Evolutionary conservation across 257 asterid genomes (phyloP).

Genomic region (Fraxinus americana): DNA sequence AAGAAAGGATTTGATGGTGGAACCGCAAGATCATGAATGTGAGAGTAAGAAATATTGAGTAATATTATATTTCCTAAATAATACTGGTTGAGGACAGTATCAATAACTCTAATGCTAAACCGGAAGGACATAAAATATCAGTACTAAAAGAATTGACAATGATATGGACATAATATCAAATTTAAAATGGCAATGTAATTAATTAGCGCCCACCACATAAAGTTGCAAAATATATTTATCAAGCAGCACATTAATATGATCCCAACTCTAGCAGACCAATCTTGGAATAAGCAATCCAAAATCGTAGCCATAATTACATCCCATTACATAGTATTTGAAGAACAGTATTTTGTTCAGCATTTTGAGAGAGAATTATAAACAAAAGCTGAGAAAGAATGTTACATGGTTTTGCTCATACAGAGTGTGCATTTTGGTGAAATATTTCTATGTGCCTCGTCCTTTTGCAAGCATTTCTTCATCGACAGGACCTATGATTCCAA

Average conservation of each 20-base stretch:
- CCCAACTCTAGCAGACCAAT: too few relatives aligned
- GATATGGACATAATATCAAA: too few relatives aligned
- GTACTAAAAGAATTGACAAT: too few relatives aligned
- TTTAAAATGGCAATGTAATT: too few relatives aligned
- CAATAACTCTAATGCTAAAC: background rate
- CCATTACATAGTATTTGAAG: background rate
- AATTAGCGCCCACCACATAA: too few relatives aligned
- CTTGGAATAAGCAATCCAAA: too few relatives aligned
- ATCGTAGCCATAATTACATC: background rate
- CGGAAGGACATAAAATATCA: too few relatives aligned
- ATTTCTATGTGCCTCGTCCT: constrained; percentile 84
- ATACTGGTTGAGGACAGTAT: background rate
- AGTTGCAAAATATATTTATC: too few relatives aligned
- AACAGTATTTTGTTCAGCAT: background rate
- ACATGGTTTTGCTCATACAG: constrained; percentile 95
- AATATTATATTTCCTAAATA: background rate
- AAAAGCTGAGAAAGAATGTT: constrained; percentile 11
- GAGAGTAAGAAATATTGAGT: background rate
- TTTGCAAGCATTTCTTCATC: constrained; percentile 87
- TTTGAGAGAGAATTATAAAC: background rate
- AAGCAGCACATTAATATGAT: too few relatives aligned
- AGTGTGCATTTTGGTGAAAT: constrained; percentile 89
- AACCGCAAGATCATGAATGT: background rate
- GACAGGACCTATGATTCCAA: constrained; percentile 77
- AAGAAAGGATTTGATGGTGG: too few relatives aligned